Evolutionary conservation across 2,329 filamentous ascomycete genomes (phyloP).

Genomic region (Nothophaeocryptopus gaeumannii): DNA sequence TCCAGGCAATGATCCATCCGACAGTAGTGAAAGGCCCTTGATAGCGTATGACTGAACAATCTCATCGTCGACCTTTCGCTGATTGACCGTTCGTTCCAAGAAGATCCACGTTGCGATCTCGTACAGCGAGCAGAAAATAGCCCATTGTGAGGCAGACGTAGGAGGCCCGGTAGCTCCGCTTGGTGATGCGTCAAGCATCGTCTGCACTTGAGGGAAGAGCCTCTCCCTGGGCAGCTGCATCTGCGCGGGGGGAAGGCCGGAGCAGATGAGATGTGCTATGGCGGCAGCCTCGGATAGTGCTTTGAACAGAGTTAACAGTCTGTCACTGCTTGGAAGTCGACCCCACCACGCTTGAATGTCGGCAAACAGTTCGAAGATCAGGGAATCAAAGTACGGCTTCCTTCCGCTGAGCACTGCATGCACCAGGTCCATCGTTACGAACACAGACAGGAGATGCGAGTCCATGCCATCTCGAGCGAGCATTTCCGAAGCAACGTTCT

Average conservation of each 20-base stretch:
- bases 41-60: conserved; percentile 11
- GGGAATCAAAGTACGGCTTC: conserved; percentile 15
- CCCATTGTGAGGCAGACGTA: conserved; percentile 4
- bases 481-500: conserved; percentile 9
- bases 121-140: conserved; percentile 4
- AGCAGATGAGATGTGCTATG: conserved; percentile 8
- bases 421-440: conserved; percentile 16
- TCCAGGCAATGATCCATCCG: conserved; percentile 1
- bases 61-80: conserved; percentile 5
- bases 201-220: not conserved
- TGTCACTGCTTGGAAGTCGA: conserved; percentile 4
- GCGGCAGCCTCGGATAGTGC: conserved; percentile 8
- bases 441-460: conserved; percentile 17
- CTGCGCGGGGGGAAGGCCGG: not conserved
- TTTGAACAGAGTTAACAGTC: conserved; percentile 5
- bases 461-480: conserved; percentile 11
- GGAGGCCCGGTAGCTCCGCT: not conserved
- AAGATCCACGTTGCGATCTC: conserved; percentile 13
- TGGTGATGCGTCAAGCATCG: not conserved
- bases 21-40: conserved; percentile 5
- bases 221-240: not conserved
- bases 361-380: conserved; percentile 11
- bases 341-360: conserved; percentile 19
- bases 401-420: conserved; percentile 14
- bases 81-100: conserved; percentile 10